Conservation (phyloP, 2,329 filamentous ascomycete species). For the Neonectria coccinea region DNA sequence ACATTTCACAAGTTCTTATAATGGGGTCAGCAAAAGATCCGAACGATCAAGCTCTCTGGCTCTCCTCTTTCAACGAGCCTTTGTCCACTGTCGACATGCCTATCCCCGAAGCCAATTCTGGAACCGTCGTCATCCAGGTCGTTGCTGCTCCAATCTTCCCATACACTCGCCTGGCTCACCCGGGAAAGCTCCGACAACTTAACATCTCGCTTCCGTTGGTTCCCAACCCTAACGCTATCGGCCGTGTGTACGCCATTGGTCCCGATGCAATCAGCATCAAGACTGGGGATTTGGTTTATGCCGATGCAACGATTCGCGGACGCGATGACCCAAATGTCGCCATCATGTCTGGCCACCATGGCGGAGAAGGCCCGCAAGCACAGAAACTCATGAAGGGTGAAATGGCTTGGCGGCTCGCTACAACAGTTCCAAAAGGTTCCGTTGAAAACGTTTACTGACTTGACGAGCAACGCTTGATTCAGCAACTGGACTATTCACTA, state of each 20-base stretch:
- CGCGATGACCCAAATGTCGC: constrained; percentile 21
- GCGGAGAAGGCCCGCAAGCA: constrained; percentile 5
- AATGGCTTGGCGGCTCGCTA: too few relatives aligned
- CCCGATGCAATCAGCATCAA: constrained; percentile 3
- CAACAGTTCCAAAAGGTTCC: constrained; percentile 6
- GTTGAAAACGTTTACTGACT: too few relatives aligned
- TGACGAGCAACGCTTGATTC: too few relatives aligned
- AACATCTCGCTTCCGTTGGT: constrained; percentile 17
- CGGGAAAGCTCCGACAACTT: constrained; percentile 10
- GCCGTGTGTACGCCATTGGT: constrained; percentile 13
- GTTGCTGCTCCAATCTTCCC: constrained; percentile 13
- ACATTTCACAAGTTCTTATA: constrained; percentile 9
- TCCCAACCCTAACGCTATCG: constrained; percentile 20
- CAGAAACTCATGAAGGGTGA: constrained; percentile 6
- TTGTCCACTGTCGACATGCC: constrained; percentile 6
- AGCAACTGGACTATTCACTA: too few relatives aligned
- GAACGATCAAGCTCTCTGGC: constrained; percentile 12
- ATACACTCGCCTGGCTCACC: constrained; percentile 15
- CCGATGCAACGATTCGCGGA: constrained; percentile 12
- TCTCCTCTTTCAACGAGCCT: constrained; percentile 14
- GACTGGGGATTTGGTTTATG: constrained; percentile 14
- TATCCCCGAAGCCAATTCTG: constrained; percentile 11
- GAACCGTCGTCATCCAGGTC: constrained; percentile 15
- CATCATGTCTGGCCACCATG: constrained; percentile 23
- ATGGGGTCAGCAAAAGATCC: too few relatives aligned